phyloP scores from a whole-genome alignment of 2,329 filamentous ascomycete species.

The Plenodomus biglobosus region DNA sequence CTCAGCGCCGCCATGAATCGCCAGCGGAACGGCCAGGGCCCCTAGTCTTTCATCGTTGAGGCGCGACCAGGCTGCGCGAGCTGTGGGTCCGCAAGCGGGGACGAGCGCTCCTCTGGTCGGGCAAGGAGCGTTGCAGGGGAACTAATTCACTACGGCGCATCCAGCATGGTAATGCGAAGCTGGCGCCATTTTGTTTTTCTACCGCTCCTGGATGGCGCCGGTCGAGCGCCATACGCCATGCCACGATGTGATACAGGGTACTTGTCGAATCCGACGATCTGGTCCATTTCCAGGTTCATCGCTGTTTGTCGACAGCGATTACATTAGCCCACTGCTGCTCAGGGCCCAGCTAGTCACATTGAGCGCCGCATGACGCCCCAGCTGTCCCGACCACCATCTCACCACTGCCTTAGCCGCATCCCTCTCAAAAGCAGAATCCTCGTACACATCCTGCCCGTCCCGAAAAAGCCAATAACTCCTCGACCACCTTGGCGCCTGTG shows the following conservation, averaged over 20 bases:
- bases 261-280: constrained; percentile 46
- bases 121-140: constrained; percentile 24
- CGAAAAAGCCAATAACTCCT: constrained; percentile 40
- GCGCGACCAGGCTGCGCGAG: constrained; percentile 21
- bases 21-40: constrained; percentile 32
- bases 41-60: constrained; percentile 22
- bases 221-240: constrained; percentile 38
- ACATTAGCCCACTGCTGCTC: constrained; percentile 39
- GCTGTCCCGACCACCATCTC: constrained; percentile 34
- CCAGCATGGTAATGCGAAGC: constrained; percentile 30
- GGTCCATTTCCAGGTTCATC: constrained; percentile 37
- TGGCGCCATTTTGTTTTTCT: constrained; percentile 30
- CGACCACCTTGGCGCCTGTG: constrained; percentile 35
- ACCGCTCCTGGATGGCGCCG: constrained; percentile 30
- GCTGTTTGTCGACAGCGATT: constrained; percentile 33
- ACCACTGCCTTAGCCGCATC: constrained; percentile 42
- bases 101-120: constrained; percentile 14
- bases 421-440: constrained; percentile 41
- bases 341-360: constrained; percentile 35
- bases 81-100: constrained; percentile 21
- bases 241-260: constrained; percentile 46
- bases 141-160: constrained; percentile 20
- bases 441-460: constrained; percentile 35
- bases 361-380: constrained; percentile 42
- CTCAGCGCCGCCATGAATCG: constrained; percentile 33